These are phyloP conservation scores for Trichoderma harzianum DNA, from an alignment of 2,329 filamentous ascomycete species.

Conservation along the genomic window DNA sequence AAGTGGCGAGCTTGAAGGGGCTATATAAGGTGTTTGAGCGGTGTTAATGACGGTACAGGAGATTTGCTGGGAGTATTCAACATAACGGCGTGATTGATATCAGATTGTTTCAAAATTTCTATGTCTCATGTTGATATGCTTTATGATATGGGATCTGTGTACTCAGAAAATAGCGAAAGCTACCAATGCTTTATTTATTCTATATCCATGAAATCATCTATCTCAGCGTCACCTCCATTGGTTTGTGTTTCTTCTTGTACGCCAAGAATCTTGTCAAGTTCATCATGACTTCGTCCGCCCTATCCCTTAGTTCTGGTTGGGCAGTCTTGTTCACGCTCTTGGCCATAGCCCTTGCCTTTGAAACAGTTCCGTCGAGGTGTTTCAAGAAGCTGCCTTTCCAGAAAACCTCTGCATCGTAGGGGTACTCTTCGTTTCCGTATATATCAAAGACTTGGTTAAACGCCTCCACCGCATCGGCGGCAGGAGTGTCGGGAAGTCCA, in stretches of 20 bases:
- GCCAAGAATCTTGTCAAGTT: conserved; percentile 61
- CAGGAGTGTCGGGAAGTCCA: conserved; percentile 48
- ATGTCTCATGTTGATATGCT: background rate
- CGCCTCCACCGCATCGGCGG: conserved; percentile 60
- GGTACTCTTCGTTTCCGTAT: conserved; percentile 58
- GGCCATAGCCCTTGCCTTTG: conserved; percentile 53
- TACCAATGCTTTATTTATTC: background rate
- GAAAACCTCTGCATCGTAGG: conserved; percentile 61
- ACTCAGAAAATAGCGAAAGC: background rate
- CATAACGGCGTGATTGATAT: background rate
- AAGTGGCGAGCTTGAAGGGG: conserved; percentile 88
- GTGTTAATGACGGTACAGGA: conserved; percentile 53
- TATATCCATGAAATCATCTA: background rate
- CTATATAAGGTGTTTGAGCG: conserved; percentile 93
- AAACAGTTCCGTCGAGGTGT: conserved; percentile 53
- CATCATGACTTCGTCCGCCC: conserved; percentile 58
- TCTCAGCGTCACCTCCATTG: conserved; percentile 22
- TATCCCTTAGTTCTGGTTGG: conserved; percentile 52
- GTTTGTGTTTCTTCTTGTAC: conserved; percentile 61
- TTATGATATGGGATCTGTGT: background rate
- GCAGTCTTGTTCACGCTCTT: conserved; percentile 61
- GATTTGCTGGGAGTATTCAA: background rate
- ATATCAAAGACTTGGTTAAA: conserved; percentile 66
- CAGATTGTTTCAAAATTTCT: background rate
- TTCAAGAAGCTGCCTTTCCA: conserved; percentile 59